Base-by-base conservation (phyloP, 768 basidiomycete genomes). In the Leccinum uliginosum region DNA sequence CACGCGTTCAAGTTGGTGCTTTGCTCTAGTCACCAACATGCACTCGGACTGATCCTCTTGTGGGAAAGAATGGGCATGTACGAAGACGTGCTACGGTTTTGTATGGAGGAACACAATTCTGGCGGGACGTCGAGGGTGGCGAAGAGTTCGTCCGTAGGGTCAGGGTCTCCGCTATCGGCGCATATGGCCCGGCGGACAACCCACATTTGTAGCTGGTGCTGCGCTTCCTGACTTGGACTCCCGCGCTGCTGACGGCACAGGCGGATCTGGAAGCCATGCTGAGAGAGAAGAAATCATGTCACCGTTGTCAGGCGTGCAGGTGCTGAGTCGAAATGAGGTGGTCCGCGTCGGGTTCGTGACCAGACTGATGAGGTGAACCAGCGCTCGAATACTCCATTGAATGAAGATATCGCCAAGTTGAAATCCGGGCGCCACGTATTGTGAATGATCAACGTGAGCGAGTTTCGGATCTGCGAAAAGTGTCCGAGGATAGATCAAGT, bases 1-100 rank as follows among this genome's bases (percentile, higher is more conserved):
- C 96, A 98, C 68, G 96, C 95, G 4, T 77, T n/a, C n/a, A n/a
- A n/a, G n/a, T n/a, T 98, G n/a, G 89, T 99, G 38, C 80, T 99
- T 2, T 98, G 96, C 73, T 93, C 94, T 6, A 91, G 86, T 26
- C 80, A 83, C 38, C 79, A 76, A 12, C 97, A 93, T 65, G 93
- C 86, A 1, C 81, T 83, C 0, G 97, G 97, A 1, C 80, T 96
- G 11, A 89, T 98, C 3, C 73, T 91, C 5, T 78, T 98, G 3
- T 98, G 94, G 91, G 97, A 97, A 74, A 85, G 82, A 59, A 78
- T 94, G 75, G 93, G 90, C 8, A 95, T 97, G 95, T 91, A 93
- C 69, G 95, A 98, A 65, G 95, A 97, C 62, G 86, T 98, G 49
- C 68, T 98, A 27, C 82, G 94, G 23, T 97, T 91, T 75, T 94